phyloP scores from a whole-genome alignment of 1,284 basidiomycete species.

The Mycosarcoma maydis region DNA sequence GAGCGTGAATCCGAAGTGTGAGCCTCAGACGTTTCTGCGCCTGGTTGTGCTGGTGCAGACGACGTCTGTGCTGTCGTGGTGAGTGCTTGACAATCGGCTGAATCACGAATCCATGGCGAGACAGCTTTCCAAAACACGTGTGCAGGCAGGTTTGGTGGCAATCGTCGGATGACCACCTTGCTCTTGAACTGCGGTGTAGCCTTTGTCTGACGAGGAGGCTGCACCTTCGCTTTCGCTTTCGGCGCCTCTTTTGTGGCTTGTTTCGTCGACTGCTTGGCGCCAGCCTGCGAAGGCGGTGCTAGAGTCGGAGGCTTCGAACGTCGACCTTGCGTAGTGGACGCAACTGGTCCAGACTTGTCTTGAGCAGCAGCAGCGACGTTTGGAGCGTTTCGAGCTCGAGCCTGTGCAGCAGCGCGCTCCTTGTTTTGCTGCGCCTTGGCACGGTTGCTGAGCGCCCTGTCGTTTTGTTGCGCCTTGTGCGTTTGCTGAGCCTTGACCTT shows the following conservation, averaged over 20 bases:
- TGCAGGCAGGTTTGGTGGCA: constrained; percentile 91
- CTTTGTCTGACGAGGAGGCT: constrained; percentile 15
- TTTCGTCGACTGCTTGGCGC: constrained; percentile 41
- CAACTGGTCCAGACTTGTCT: not conserved
- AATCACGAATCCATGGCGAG: constrained; percentile 77
- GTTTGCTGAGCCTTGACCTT: constrained; percentile 7
- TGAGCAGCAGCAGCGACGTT: not conserved
- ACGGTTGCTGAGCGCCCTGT: not conserved
- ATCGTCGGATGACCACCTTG: constrained; percentile 86
- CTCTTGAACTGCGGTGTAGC: constrained; percentile 69
- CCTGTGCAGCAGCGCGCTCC: constrained; percentile 13
- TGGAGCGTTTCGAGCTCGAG: constrained; percentile 5
- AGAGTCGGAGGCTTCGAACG: not conserved
- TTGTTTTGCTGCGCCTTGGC: constrained; percentile 7
- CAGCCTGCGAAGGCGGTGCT: not conserved
- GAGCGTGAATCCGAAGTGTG: constrained; percentile 1
- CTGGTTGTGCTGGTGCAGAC: not conserved
- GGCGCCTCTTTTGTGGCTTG: constrained; percentile 16
- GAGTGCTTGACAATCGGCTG: constrained; percentile 70
- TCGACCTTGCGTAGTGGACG: not conserved
- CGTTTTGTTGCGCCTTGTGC: constrained; percentile 2
- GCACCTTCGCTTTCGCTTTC: constrained; percentile 3
- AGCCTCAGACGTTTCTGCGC: not conserved
- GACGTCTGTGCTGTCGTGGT: constrained; percentile 51
- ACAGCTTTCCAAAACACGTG: constrained; percentile 92